Evolutionary conservation across 306 rosid genomes (phyloP).

Genomic region (Begonia fuchsioides): DNA sequence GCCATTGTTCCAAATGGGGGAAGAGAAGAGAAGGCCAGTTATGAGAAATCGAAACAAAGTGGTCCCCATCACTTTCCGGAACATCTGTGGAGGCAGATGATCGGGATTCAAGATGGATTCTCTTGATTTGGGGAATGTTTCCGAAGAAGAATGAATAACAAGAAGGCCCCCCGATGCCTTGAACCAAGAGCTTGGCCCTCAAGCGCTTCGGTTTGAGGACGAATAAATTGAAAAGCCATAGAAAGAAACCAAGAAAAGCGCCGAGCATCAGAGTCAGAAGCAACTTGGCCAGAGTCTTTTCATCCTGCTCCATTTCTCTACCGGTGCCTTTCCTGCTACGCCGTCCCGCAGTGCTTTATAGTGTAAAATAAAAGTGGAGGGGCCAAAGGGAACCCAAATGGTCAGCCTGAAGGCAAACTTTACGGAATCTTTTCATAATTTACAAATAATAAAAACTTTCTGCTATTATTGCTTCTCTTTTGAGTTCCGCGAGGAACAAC

Average conservation of each 20-base stretch:
- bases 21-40: constrained; percentile 31
- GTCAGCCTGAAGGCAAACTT: no score
- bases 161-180: constrained; percentile 57
- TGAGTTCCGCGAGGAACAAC: no score
- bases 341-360: no score
- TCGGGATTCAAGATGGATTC: constrained; percentile 12
- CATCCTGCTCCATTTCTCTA: no score
- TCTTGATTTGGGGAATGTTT: constrained; percentile 38
- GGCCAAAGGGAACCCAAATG: no score
- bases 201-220: constrained; percentile 27
- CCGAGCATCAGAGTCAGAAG: constrained; percentile 15
- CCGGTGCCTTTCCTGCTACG: no score
- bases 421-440: no score
- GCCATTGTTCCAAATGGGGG: constrained; percentile 42
- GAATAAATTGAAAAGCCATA: constrained; percentile 15
- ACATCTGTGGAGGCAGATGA: neutral
- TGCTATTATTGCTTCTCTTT: no score
- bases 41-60: constrained; percentile 17
- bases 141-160: constrained; percentile 40
- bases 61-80: neutral
- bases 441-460: no score
- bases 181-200: constrained; percentile 39
- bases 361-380: no score
- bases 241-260: constrained; percentile 6
- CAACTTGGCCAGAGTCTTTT: no score